Base-by-base conservation (phyloP, 2,329 filamentous ascomycete genomes). In the Dissoconium aciculare region DNA sequence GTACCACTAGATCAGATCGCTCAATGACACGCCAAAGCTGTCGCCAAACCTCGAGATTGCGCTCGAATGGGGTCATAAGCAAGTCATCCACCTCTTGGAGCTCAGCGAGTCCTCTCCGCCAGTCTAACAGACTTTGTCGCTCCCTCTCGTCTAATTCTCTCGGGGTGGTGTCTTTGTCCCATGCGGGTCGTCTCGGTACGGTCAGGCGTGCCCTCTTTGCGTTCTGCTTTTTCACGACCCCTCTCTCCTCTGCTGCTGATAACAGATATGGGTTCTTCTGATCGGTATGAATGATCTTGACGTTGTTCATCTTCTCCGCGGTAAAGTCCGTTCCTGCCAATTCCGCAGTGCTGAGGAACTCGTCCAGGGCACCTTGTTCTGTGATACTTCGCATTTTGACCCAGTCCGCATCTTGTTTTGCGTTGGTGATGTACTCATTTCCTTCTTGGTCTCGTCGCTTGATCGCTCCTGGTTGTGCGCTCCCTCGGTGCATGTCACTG, bases 351-450 rank as follows among this genome's bases (percentile, higher is more conserved):
- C 79, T 81, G 41, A 98, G 64, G 57, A 98, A 98, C 57, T 98
- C 89, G 56, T 98, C 89, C 39, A 98, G 73, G 26, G 85, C 85
- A 44, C 78, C 85, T 59, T 98, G 89, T 64, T 98, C 83, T 4
- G 89, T 98, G 45, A 98, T 81, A 55, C 83, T 93, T 63, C 87
- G 83, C 89, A 98, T 95, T 67, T 95, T 98, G 52, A 95, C 83
- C 84, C 85, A 98, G 45, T 82, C 70, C 19, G 87, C 89, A 62
- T 95, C 85, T 54, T 91, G 76, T 46, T 74, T 76, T 42, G 80
- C 78, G 54, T 92, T 94, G 28, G 83, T 89, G 47, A 95, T 74
- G 56, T 98, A 98, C 65, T 78, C 47, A 11, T 45, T 40, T 12
- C 38, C 43, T 21, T 49, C 32, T 38, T 45, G 50, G 51, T 51